Conservation (phyloP, 345 rosid species). For the Alliaria petiolata region DNA sequence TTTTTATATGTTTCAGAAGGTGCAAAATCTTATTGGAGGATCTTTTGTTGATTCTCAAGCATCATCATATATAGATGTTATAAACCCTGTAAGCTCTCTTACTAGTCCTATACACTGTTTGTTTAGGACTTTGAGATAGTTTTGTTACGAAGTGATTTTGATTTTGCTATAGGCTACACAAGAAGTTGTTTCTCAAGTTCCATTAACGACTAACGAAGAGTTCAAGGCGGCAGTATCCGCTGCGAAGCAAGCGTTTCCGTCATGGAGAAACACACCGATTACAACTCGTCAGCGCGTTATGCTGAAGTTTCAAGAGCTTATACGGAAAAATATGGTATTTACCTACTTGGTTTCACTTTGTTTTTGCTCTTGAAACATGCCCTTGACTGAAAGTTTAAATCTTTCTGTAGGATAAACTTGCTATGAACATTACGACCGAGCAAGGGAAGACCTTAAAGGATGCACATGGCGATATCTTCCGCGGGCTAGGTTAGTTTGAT, state of each 20-base stretch:
- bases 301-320: slow-evolving; percentile 93
- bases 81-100: slow-evolving; percentile 60
- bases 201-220: slow-evolving; percentile 86
- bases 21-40: slow-evolving; percentile 91
- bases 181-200: slow-evolving; percentile 81
- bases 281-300: slow-evolving; percentile 85
- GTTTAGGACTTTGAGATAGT: not conserved
- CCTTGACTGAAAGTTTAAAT: not conserved
- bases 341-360: not conserved
- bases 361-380: not conserved
- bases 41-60: slow-evolving; percentile 70
- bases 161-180: slow-evolving; percentile 66
- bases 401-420: slow-evolving; percentile 75
- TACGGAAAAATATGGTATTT: slow-evolving; percentile 76
- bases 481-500: slow-evolving; percentile 71
- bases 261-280: slow-evolving; percentile 86
- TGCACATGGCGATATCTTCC: slow-evolving; percentile 96
- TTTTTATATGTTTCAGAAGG: slow-evolving; percentile 43
- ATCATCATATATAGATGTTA: slow-evolving; percentile 60
- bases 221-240: slow-evolving; percentile 88
- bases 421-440: slow-evolving; percentile 79
- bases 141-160: not conserved
- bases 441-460: slow-evolving; percentile 98
- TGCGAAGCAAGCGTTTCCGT: slow-evolving; percentile 78
- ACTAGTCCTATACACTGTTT: not conserved